Evolutionary conservation across 441 rosid genomes (phyloP).

Genomic region (Populus hybrid): DNA sequence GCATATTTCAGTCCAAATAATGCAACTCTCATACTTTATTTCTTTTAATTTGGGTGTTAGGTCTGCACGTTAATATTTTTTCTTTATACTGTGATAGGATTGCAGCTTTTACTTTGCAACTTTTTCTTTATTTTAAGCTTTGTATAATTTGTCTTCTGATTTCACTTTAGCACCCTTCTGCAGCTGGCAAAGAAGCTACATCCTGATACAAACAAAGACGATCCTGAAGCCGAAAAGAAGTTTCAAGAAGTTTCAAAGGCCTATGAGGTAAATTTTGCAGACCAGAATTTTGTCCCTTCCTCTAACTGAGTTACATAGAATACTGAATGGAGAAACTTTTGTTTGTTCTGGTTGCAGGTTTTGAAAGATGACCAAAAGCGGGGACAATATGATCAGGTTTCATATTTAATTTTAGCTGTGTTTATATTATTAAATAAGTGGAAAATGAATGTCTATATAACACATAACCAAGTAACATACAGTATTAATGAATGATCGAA

Average conservation of each 20-base stretch:
- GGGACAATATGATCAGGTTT: constrained; percentile 85
- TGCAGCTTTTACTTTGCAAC: neutral
- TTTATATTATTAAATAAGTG: neutral
- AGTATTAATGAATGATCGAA: neutral
- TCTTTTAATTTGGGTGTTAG: neutral
- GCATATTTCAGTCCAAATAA: neutral
- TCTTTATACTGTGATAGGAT: neutral
- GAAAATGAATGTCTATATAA: constrained; percentile 4
- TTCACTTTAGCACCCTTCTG: constrained; percentile 1
- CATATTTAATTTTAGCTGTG: neutral
- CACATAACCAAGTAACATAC: neutral
- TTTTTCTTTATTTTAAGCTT: neutral
- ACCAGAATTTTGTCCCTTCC: constrained; percentile 4
- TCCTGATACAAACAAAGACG: constrained; percentile 95
- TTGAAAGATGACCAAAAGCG: constrained; percentile 95
- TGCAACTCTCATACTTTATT: neutral
- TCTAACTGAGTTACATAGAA: neutral
- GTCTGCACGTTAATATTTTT: neutral
- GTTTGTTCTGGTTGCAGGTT: constrained; percentile 44
- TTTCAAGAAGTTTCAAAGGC: constrained; percentile 97
- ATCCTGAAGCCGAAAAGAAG: constrained; percentile 97
- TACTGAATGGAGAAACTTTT: constrained; percentile 10
- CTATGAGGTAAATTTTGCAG: constrained; percentile 63
- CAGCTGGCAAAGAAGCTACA: constrained; percentile 97
- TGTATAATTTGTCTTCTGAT: neutral